Evolutionary conservation across 331 rosid genomes (phyloP), one percentile per base, ranked within the genome.

Genomic region (Pyracantha coccinea): DNA sequence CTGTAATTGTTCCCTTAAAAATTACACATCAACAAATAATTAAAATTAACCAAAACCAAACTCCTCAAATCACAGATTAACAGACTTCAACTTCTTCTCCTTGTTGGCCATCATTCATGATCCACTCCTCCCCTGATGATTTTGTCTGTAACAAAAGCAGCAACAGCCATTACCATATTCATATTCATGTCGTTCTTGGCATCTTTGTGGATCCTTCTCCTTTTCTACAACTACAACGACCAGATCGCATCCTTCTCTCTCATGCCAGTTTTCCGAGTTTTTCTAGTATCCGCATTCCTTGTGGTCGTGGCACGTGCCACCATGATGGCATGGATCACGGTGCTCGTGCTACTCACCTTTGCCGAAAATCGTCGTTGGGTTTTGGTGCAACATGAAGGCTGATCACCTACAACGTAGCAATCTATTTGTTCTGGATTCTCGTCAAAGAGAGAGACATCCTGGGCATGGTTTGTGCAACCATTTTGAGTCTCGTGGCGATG

Each of bases 281-380:
- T 72, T 3, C 4, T 82, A 60, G 14, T 19, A 3, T 16, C 65
- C 3, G 62, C 29, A 25, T 31, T 75, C 59, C 73, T 57, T 28
- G 72, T 88, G 12, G 50, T 80, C 64, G 77, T 79, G 2, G 86
- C 86, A 38, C 79, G 96, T 4, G 91, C 88, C 77, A 81, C 88
- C 61, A 77, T 89, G 86, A 59, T 91, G 53, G 53, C 83, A 12
- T 91, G 95, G 89, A 83, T 91, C 84, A 93, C 92, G 2, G 84
- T 93, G n/a, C 59, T 93, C 77, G 98, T 90, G 75, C 82, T 93
- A 50, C 73, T 90, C 23, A 69, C 86, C 5, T 81, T 89, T 57
- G 81, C 89, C 0, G 93, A 97, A 12, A 87, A 87, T 19, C 88
- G 90, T 24, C 88, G 91, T 33, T 81, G 75, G 70, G 89, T 88